Conservation (phyloP, 495 filamentous ascomycete genomes). For the Bryoglossum gracile region DNA sequence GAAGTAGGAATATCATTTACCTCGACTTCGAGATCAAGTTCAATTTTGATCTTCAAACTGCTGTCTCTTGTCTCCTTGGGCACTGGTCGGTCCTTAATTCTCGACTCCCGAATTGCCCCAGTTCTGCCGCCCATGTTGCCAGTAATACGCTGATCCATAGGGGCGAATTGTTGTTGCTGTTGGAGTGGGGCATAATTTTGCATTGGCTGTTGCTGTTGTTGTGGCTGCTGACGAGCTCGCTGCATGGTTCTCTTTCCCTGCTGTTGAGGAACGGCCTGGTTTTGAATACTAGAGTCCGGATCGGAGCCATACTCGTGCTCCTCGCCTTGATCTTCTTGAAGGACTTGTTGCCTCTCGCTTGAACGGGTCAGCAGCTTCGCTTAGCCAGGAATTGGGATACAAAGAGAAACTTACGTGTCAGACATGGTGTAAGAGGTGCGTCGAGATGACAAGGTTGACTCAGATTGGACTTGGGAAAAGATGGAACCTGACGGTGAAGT, state of each 20-base stretch:
- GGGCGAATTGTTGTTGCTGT: slow-evolving; percentile 5
- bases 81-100: slow-evolving; percentile 25
- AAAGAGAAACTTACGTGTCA: slow-evolving; percentile 6
- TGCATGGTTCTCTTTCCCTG: slow-evolving; percentile 24
- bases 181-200: slow-evolving; percentile 2
- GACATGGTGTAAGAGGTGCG: slow-evolving; percentile 5
- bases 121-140: slow-evolving; percentile 22
- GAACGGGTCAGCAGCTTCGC: too few species aligned
- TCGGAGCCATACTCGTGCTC: slow-evolving; percentile 27
- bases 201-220: slow-evolving; percentile 6
- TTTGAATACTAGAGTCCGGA: slow-evolving; percentile 18
- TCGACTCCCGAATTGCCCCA: slow-evolving; percentile 23
- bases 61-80: slow-evolving; percentile 20
- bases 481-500: too few species aligned
- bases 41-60: slow-evolving; percentile 26
- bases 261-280: not conserved
- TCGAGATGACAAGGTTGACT: too few species aligned
- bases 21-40: slow-evolving; percentile 27
- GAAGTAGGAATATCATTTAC: too few species aligned
- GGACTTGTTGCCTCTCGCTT: slow-evolving; percentile 18
- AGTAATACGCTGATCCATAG: slow-evolving; percentile 15
- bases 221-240: slow-evolving; percentile 10
- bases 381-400: not conserved
- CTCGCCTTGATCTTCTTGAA: slow-evolving; percentile 9
- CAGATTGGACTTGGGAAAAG: too few species aligned